phyloP scores from a whole-genome alignment of 192 early-diverging fungal species.

The Coemansia umbellata region DNA sequence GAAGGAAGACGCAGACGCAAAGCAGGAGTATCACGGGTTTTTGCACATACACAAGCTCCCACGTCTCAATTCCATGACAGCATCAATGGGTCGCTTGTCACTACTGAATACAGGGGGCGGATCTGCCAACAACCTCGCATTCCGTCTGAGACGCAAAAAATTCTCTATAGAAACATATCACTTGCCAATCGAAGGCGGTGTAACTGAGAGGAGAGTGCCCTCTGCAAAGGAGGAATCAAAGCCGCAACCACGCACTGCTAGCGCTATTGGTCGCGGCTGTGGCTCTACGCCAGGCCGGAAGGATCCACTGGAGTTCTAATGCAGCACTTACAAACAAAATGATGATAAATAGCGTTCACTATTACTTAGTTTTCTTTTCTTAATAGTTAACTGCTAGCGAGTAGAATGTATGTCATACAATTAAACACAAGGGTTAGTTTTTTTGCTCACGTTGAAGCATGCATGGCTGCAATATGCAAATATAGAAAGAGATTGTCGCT shows the following conservation, averaged over 20 bases:
- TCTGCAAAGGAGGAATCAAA: conserved; percentile 18
- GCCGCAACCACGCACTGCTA: not conserved
- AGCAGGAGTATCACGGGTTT: conserved; percentile 79
- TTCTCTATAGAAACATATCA: conserved; percentile 92
- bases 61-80: conserved; percentile 68
- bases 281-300: conserved; percentile 45
- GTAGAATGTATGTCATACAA: too few species aligned
- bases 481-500: too few species aligned
- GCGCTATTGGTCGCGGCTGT: conserved; percentile 32
- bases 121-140: conserved; percentile 71
- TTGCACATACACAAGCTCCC: conserved; percentile 83
- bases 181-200: conserved; percentile 91
- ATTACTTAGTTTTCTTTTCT: too few species aligned
- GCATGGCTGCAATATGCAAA: too few species aligned
- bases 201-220: conserved; percentile 57
- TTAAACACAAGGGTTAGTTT: too few species aligned
- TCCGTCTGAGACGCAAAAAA: conserved; percentile 83
- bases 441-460: too few species aligned
- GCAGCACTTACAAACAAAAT: too few species aligned
- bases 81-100: conserved; percentile 66
- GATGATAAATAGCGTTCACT: too few species aligned
- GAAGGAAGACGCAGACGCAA: conserved; percentile 53
- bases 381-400: too few species aligned
- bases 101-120: conserved; percentile 55
- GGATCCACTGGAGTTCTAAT: conserved; percentile 55